Conservation (phyloP, 2,329 filamentous ascomycete species). For the Ciborinia camelliae region DNA sequence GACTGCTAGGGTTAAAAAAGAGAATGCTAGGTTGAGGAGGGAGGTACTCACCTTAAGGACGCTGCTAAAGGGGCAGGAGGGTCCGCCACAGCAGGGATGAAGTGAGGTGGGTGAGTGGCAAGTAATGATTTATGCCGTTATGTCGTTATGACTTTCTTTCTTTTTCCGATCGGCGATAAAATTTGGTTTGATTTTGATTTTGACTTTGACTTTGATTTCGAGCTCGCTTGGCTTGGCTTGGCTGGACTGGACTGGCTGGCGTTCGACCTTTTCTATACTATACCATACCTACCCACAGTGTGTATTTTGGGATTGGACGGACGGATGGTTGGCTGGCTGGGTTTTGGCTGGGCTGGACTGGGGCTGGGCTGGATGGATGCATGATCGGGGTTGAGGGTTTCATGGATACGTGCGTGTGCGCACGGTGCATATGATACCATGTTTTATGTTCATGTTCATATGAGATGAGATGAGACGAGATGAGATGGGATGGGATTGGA, state of each 20-base stretch:
- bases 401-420: neutral
- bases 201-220: neutral
- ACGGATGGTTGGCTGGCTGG: neutral
- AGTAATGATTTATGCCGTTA: slow-evolving; percentile 14
- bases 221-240: neutral
- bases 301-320: neutral
- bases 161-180: neutral
- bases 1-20: slow-evolving; percentile 71
- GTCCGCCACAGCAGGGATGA: neutral
- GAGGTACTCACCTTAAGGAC: slow-evolving; percentile 58
- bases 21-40: slow-evolving; percentile 78
- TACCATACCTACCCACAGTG: too few species aligned
- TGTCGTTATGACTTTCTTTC: slow-evolving; percentile 14
- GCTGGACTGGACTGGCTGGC: neutral
- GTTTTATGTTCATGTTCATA: neutral
- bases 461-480: neutral
- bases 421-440: slow-evolving; percentile 3
- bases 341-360: too few species aligned
- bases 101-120: neutral
- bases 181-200: neutral
- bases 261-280: neutral
- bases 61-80: slow-evolving; percentile 27
- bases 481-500: too few species aligned
- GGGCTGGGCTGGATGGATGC: neutral
- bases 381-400: neutral